phyloP scores from a whole-genome alignment of 345 rosid genomes.

The Eucalyptus virginea region DNA sequence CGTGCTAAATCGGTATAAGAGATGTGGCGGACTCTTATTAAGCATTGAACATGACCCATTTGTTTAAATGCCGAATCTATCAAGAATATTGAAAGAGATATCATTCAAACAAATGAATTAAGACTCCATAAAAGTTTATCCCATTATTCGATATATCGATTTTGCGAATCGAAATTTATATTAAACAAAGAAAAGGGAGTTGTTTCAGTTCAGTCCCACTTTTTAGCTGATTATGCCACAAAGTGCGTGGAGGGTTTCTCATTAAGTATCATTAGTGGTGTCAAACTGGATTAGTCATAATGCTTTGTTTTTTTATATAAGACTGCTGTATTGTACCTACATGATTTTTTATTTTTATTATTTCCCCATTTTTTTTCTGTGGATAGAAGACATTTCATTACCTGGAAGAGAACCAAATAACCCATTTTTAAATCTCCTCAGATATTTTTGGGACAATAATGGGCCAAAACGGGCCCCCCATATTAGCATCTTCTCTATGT shows the following conservation, averaged over 20 bases:
- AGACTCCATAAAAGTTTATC: background rate
- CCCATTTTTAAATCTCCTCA: background rate
- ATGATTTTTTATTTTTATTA: background rate
- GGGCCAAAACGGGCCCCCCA: background rate
- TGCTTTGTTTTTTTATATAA: too few relatives aligned
- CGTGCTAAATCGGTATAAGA: background rate
- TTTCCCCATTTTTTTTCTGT: background rate
- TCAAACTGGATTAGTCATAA: background rate
- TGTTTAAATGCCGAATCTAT: fast-evolving
- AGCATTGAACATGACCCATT: fast-evolving
- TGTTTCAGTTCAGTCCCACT: background rate
- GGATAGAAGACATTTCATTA: background rate
- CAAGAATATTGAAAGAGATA: background rate
- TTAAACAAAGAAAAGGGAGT: background rate
- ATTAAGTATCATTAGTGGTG: background rate
- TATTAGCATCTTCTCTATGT: background rate
- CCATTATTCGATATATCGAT: fast-evolving
- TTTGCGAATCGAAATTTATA: background rate
- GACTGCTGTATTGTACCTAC: background rate
- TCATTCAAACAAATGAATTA: background rate
- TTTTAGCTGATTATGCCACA: background rate
- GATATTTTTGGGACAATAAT: background rate
- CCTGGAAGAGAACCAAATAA: background rate
- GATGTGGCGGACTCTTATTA: background rate
- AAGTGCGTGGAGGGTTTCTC: background rate